A percentile compares a stretch with the other conserved stretches of the same genome.
Evolutionary conservation across 2,329 filamentous ascomycete genomes (phyloP).

Genomic region (Fusarium proliferatum): DNA sequence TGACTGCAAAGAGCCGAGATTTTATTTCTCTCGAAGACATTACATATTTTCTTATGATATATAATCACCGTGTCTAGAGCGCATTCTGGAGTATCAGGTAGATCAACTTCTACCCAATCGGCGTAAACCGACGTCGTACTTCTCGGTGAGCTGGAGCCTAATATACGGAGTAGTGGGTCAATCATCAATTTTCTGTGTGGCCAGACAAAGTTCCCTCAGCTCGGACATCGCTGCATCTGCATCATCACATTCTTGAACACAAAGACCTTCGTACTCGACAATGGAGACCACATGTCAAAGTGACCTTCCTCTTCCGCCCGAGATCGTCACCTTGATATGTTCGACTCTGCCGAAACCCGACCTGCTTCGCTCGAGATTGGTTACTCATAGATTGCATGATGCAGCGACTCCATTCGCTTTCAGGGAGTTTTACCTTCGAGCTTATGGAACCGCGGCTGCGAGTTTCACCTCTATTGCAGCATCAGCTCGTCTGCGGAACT

Average conservation of each 20-base stretch:
- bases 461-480: background rate
- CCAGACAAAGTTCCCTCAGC: background rate
- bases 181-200: background rate
- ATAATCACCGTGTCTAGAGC: accelerated
- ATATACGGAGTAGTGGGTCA: too few species aligned
- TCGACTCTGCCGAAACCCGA: background rate
- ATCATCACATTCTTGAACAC: background rate
- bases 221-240: background rate
- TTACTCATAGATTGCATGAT: accelerated
- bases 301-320: background rate
- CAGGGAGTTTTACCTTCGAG: background rate
- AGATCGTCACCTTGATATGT: background rate
- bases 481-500: accelerated
- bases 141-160: background rate
- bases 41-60: accelerated
- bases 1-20: too few species aligned
- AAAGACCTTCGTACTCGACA: background rate
- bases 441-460: background rate
- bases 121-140: too few species aligned
- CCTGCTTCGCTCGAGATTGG: background rate
- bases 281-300: background rate
- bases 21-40: accelerated
- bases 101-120: background rate
- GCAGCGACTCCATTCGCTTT: background rate
- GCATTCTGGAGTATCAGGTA: accelerated